Conservation (phyloP, 2,329 filamentous ascomycete species). For the Fusarium sp. region DNA sequence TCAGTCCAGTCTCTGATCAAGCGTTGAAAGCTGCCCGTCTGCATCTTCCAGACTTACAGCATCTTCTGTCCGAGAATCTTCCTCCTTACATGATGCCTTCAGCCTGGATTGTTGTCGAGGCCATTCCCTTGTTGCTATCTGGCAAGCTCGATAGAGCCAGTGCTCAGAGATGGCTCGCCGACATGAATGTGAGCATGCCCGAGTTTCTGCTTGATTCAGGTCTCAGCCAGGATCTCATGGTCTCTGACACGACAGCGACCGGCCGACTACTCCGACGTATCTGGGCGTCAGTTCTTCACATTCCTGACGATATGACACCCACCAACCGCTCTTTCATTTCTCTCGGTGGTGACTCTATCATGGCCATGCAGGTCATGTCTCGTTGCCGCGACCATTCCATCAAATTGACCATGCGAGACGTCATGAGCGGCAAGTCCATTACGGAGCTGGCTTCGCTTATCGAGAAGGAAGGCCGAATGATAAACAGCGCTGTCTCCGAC, state of each 20-base stretch:
- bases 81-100: slow-evolving; percentile 40
- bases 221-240: slow-evolving; percentile 7
- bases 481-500: background rate
- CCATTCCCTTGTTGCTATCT: slow-evolving; percentile 29
- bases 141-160: slow-evolving; percentile 44
- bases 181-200: slow-evolving; percentile 54
- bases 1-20: background rate
- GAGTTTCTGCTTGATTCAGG: slow-evolving; percentile 55
- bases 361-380: slow-evolving; percentile 59
- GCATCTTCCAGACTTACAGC: slow-evolving; percentile 3
- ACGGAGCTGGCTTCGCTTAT: slow-evolving; percentile 38
- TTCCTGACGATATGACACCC: slow-evolving; percentile 48
- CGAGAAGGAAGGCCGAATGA: background rate
- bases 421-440: slow-evolving; percentile 50
- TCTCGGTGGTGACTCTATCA: slow-evolving; percentile 60
- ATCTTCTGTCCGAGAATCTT: slow-evolving; percentile 16
- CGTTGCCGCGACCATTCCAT: slow-evolving; percentile 50
- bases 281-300: slow-evolving; percentile 58
- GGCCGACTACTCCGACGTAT: slow-evolving; percentile 43
- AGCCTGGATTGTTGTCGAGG: slow-evolving; percentile 22
- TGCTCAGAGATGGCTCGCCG: slow-evolving; percentile 59
- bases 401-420: slow-evolving; percentile 50
- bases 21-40: background rate
- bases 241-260: background rate
- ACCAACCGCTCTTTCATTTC: slow-evolving; percentile 53